Percentiles rank a stretch among this genome's conserved stretches.
phyloP scores from a whole-genome alignment of 2,329 filamentous ascomycete genomes.

The Coniosporium tulheliwenetii region DNA sequence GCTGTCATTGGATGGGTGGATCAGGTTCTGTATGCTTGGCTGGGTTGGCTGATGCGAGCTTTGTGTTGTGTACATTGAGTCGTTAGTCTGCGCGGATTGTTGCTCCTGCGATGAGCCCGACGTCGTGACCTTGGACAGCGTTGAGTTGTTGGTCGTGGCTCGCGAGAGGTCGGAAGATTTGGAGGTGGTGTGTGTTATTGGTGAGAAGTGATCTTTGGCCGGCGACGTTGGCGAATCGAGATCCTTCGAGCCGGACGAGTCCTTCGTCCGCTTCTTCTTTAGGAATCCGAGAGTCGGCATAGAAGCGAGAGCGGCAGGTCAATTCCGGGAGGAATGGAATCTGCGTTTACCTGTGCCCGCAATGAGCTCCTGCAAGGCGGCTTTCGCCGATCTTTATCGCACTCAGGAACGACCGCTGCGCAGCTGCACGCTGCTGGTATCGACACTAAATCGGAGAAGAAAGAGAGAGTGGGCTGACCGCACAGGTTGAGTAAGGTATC shows the following conservation, averaged over 20 bases:
- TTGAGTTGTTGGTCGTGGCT: conserved; percentile 14
- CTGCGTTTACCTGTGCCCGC: neutral
- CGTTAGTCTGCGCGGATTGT: conserved; percentile 9
- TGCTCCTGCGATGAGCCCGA: neutral
- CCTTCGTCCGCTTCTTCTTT: conserved; percentile 98
- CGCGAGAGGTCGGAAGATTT: conserved; percentile 16
- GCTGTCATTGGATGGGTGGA: conserved; percentile 44
- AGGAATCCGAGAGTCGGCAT: conserved; percentile 96
- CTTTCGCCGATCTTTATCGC: neutral
- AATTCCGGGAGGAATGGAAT: neutral
- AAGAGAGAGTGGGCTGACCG: too few species aligned
- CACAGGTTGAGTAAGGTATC: too few species aligned
- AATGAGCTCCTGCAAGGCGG: neutral
- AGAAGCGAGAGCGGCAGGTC: conserved; percentile 11
- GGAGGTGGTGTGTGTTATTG: conserved; percentile 14
- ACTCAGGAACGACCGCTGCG: too few species aligned
- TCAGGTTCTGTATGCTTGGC: conserved; percentile 70
- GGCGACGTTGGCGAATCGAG: conserved; percentile 52
- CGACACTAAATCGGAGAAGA: too few species aligned
- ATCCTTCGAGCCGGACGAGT: conserved; percentile 48
- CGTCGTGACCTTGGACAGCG: conserved; percentile 1
- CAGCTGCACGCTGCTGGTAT: too few species aligned
- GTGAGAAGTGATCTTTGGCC: conserved; percentile 46
- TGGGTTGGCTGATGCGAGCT: conserved; percentile 24
- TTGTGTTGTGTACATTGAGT: conserved; percentile 23